A percentile compares a stretch with the other conserved stretches of the same genome.
phyloP scores from a whole-genome alignment of 257 asterid genomes.

The Cynanchum wilfordii region DNA sequence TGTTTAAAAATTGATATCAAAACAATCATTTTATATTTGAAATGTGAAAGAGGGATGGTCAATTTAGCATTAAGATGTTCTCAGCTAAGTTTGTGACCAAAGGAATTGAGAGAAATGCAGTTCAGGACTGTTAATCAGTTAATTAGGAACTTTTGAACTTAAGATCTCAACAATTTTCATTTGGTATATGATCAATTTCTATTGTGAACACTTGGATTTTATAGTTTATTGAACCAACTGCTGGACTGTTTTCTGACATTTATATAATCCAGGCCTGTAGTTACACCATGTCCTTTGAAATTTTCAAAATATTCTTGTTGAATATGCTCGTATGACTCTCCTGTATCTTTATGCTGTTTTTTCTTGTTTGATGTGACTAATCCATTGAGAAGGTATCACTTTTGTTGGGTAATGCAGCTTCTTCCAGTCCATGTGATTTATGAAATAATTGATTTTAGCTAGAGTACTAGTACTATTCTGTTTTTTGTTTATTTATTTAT shows the following conservation, averaged over 20 bases:
- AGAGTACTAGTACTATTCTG: neutral
- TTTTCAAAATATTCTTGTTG: neutral
- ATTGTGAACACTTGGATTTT: neutral
- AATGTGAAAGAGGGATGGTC: neutral
- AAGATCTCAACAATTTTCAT: neutral
- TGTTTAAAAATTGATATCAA: neutral
- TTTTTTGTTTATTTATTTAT: too few species aligned
- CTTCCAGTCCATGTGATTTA: neutral
- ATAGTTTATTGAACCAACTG: neutral
- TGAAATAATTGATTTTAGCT: neutral
- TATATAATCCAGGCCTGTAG: neutral
- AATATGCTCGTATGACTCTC: neutral
- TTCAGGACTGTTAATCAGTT: neutral
- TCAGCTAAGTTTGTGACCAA: neutral
- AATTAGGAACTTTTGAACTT: neutral
- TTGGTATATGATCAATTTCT: neutral
- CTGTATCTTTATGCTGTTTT: neutral
- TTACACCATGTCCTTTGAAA: neutral
- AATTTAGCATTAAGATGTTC: neutral
- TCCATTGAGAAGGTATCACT: neutral
- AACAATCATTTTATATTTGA: neutral
- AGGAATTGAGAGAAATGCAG: neutral
- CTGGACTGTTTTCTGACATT: neutral
- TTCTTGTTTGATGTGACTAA: neutral
- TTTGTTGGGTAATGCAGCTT: neutral